A percentile compares a stretch with the other conserved stretches of the same genome.
These are phyloP conservation scores for Aechmea fasciata DNA, from an alignment of 176 grass and related monocot species.

Conservation along the genomic window DNA sequence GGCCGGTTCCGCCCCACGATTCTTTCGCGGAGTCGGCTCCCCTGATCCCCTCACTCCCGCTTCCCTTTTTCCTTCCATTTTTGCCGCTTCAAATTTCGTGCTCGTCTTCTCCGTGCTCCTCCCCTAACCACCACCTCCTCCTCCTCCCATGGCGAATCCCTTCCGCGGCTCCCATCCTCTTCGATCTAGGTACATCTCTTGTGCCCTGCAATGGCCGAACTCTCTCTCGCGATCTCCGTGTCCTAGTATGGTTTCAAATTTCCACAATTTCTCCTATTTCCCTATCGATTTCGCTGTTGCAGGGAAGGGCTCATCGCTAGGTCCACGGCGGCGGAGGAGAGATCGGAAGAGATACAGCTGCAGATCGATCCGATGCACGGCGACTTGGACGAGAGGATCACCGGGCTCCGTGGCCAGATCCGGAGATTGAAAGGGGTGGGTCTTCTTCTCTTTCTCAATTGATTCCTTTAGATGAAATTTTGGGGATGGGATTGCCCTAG, in stretches of 20 bases:
- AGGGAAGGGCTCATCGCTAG: conserved; percentile 55
- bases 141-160: conserved; percentile 35
- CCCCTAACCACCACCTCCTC: neutral
- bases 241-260: conserved; percentile 8
- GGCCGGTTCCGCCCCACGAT: no score
- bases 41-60: no score
- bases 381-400: conserved; percentile 62
- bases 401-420: conserved; percentile 43
- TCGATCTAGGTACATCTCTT: conserved; percentile 21
- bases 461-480: neutral
- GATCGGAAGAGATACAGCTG: conserved; percentile 53
- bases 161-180: conserved; percentile 39
- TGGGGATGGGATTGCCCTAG: neutral
- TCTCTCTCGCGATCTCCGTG: conserved; percentile 3
- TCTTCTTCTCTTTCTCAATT: neutral
- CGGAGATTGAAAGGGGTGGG: conserved; percentile 53
- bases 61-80: no score
- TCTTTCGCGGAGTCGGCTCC: no score
- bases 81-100: no score
- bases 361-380: conserved; percentile 65
- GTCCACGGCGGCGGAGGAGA: conserved; percentile 17
- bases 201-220: neutral
- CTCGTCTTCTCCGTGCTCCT: no score
- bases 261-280: neutral
- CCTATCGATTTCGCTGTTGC: conserved; percentile 7